These are phyloP conservation scores for Coniosporium apollinis DNA, from an alignment of 495 filamentous ascomycete species.

Conservation along the genomic window DNA sequence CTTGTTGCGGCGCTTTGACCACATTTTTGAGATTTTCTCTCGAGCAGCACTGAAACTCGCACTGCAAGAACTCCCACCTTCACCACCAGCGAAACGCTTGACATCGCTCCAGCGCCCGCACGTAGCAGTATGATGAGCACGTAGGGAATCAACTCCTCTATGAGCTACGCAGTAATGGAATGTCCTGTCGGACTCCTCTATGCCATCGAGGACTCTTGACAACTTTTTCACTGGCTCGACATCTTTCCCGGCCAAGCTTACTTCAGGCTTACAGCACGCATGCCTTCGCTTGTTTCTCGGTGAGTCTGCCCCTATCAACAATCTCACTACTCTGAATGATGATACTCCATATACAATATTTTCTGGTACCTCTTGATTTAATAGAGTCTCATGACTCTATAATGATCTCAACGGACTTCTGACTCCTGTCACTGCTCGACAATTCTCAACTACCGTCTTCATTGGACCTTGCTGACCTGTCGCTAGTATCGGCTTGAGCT, in stretches of 20 bases:
- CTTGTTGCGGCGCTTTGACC: not conserved
- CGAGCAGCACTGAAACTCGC: not conserved
- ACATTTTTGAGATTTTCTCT: not conserved
- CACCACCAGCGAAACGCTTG: not conserved
- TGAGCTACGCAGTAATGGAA: too few relatives aligned
- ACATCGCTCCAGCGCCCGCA: too few relatives aligned
- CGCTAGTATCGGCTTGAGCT: too few relatives aligned
- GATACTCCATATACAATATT: constrained; percentile 14
- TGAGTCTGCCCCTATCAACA: not conserved
- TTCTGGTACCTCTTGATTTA: constrained; percentile 30
- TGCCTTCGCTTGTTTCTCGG: not conserved
- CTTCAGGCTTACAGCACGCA: not conserved
- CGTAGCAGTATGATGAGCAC: too few relatives aligned
- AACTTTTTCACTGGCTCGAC: not conserved
- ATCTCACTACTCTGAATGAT: constrained; percentile 14
- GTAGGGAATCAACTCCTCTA: too few relatives aligned
- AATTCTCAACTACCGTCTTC: too few relatives aligned
- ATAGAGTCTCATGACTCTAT: constrained; percentile 9
- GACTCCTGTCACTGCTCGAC: constrained; percentile 6
- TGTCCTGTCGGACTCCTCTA: not conserved
- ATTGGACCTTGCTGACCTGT: too few relatives aligned
- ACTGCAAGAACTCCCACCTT: not conserved
- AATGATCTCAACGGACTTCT: constrained; percentile 29
- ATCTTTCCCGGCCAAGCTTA: not conserved
- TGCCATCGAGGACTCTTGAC: not conserved